A percentile compares a stretch with the other conserved stretches of the same genome.
phyloP scores from a whole-genome alignment of 2,329 filamentous ascomycete species.

The Leptodontidium sp. region DNA sequence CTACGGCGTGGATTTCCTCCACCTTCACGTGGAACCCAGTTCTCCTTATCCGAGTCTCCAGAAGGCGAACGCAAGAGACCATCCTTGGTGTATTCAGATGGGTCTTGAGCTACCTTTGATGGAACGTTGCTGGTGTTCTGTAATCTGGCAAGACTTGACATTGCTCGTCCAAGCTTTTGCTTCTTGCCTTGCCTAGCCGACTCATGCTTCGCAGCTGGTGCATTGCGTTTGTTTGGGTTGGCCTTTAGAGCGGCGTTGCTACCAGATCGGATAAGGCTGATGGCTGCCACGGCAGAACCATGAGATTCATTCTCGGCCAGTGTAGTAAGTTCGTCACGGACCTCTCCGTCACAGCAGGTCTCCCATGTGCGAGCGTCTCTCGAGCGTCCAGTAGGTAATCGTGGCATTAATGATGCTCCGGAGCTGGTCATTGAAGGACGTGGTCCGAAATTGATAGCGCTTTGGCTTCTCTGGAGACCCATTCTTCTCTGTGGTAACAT shows the following conservation, averaged over 20 bases:
- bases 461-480: slow-evolving; percentile 74
- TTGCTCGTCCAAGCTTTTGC: slow-evolving; percentile 65
- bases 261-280: slow-evolving; percentile 79
- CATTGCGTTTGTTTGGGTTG: slow-evolving; percentile 73
- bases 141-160: slow-evolving; percentile 69
- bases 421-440: slow-evolving; percentile 60
- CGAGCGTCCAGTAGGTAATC: slow-evolving; percentile 74
- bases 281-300: slow-evolving; percentile 82
- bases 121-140: slow-evolving; percentile 54
- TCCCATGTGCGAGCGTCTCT: slow-evolving; percentile 92
- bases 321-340: slow-evolving; percentile 79
- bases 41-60: slow-evolving; percentile 93
- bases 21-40: slow-evolving; percentile 72
- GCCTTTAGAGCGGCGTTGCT: slow-evolving; percentile 60
- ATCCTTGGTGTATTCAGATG: slow-evolving; percentile 46
- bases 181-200: slow-evolving; percentile 59
- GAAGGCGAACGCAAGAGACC: slow-evolving; percentile 57
- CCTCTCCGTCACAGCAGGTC: slow-evolving; percentile 79
- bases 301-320: slow-evolving; percentile 82
- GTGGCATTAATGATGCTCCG: slow-evolving; percentile 52
- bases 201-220: slow-evolving; percentile 49
- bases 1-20: slow-evolving; percentile 50
- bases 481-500: slow-evolving; percentile 51
- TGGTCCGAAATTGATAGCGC: slow-evolving; percentile 67
- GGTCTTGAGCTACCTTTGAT: slow-evolving; percentile 38